These are phyloP conservation scores for Penicillium sp. DNA, from an alignment of 2,329 filamentous ascomycete genomes.

Conservation along the genomic window DNA sequence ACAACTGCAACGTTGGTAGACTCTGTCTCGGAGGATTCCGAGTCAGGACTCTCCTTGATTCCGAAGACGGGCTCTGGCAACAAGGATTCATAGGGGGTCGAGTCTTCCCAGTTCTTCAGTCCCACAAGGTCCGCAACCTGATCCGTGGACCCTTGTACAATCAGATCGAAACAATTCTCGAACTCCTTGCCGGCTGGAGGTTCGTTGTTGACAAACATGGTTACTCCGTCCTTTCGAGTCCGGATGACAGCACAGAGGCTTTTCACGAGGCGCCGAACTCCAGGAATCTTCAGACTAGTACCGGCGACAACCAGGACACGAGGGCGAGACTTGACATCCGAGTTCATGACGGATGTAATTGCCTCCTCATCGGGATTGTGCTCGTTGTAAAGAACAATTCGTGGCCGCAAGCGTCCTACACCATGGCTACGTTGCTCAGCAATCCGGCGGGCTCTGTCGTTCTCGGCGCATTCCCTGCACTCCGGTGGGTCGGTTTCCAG, in stretches of 20 bases:
- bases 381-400: slow-evolving; percentile 97
- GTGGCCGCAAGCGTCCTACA: slow-evolving; percentile 81
- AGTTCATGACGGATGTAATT: slow-evolving; percentile 84
- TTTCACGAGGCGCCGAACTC: slow-evolving; percentile 82
- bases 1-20: slow-evolving; percentile 49
- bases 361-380: slow-evolving; percentile 95
- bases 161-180: slow-evolving; percentile 89
- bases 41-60: slow-evolving; percentile 23
- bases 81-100: slow-evolving; percentile 32
- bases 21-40: slow-evolving; percentile 47
- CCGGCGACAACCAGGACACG: slow-evolving; percentile 94
- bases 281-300: slow-evolving; percentile 92
- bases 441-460: slow-evolving; percentile 73
- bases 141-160: slow-evolving; percentile 85
- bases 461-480: slow-evolving; percentile 71
- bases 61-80: slow-evolving; percentile 28
- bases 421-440: slow-evolving; percentile 91
- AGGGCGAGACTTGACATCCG: slow-evolving; percentile 80
- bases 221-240: slow-evolving; percentile 73
- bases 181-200: slow-evolving; percentile 79
- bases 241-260: slow-evolving; percentile 89
- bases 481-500: slow-evolving; percentile 79
- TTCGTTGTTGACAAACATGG: slow-evolving; percentile 93
- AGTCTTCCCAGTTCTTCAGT: slow-evolving; percentile 59
- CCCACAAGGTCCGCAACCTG: slow-evolving; percentile 75